These are phyloP conservation scores for Centrapalus pauciflorus DNA, from an alignment of 129 eudicot species.

Conservation along the genomic window DNA sequence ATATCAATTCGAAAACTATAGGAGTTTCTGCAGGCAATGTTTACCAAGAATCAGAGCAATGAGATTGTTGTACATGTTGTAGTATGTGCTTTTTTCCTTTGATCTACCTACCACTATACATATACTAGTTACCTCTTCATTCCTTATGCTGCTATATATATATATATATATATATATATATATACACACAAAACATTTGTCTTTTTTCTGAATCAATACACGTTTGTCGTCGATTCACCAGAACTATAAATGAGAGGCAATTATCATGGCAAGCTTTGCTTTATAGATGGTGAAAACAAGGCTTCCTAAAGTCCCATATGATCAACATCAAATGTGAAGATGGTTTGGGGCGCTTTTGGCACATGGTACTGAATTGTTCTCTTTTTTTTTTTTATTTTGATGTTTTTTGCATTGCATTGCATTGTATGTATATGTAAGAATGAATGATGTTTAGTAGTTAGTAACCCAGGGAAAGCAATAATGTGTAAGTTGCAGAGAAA, in stretches of 20 bases:
- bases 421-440: constrained; percentile 23
- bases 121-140: not conserved
- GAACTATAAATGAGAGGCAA: constrained; percentile 36
- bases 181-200: not conserved
- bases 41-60: constrained; percentile 45
- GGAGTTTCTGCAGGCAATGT: constrained; percentile 51
- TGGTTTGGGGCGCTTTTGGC: constrained; percentile 25
- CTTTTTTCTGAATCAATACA: too few species aligned
- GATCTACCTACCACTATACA: constrained; percentile 6
- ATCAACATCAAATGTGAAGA: constrained; percentile 17
- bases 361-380: too few species aligned
- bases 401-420: not conserved
- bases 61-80: constrained; percentile 41
- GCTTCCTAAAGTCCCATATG: not conserved
- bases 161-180: too few species aligned
- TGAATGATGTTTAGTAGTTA: constrained; percentile 11
- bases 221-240: too few species aligned
- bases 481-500: not conserved
- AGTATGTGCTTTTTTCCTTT: constrained; percentile 38
- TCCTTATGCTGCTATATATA: not conserved
- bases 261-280: constrained; percentile 8
- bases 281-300: constrained; percentile 10
- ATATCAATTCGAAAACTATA: constrained; percentile 46
- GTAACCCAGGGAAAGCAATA: constrained; percentile 17
- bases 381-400: not conserved